phyloP scores from a whole-genome alignment of 2,329 filamentous ascomycete genomes.

The Paecilomyces niveus region DNA sequence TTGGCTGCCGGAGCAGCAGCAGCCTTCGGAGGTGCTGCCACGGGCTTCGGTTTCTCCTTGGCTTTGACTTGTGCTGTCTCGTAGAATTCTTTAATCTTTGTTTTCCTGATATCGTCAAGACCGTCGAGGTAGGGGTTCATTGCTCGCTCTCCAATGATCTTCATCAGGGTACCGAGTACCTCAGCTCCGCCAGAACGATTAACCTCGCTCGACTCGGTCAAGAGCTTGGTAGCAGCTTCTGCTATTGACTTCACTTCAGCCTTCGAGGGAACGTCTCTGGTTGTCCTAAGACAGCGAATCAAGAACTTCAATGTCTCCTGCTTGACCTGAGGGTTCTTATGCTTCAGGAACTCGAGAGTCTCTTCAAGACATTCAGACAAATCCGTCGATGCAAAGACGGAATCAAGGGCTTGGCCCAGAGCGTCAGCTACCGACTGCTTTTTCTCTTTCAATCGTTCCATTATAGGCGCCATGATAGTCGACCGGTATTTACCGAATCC shows the following conservation, averaged over 20 bases:
- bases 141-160: constrained; percentile 91
- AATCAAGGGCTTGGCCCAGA: constrained; percentile 74
- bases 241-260: constrained; percentile 77
- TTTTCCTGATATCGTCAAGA: constrained; percentile 90
- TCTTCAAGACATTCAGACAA: constrained; percentile 88
- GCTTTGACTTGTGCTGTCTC: constrained; percentile 77
- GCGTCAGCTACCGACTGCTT: constrained; percentile 85
- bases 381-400: constrained; percentile 58
- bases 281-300: constrained; percentile 77
- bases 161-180: constrained; percentile 90
- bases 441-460: constrained; percentile 97
- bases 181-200: constrained; percentile 86
- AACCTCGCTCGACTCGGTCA: constrained; percentile 80
- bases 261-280: constrained; percentile 74
- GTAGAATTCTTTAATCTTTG: constrained; percentile 88
- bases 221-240: constrained; percentile 80
- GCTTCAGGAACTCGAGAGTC: constrained; percentile 71
- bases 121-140: constrained; percentile 92
- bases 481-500: constrained; percentile 74
- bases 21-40: constrained; percentile 52
- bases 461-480: constrained; percentile 75
- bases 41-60: constrained; percentile 84
- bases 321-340: constrained; percentile 98
- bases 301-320: constrained; percentile 91
- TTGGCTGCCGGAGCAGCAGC: constrained; percentile 51